phyloP scores from a whole-genome alignment of 108 stramenopile genomes.

The Pseudonitzschia delicatissima region DNA sequence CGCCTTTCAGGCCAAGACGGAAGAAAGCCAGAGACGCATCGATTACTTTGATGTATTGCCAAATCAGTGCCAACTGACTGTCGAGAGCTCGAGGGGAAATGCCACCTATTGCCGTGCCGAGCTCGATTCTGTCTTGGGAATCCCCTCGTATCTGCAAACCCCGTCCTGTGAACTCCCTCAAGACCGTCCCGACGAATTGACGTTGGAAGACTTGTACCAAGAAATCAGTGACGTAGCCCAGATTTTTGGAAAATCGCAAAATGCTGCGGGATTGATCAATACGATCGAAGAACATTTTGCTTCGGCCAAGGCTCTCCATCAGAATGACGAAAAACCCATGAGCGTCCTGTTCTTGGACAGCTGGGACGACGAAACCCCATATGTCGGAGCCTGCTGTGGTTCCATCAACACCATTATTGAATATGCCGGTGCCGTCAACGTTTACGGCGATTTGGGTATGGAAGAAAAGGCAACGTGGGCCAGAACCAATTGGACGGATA shows the following conservation, averaged over 20 bases:
- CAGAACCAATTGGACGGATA: not conserved
- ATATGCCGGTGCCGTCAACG: conserved; percentile 18
- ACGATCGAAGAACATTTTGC: conserved; percentile 18
- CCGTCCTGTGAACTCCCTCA: conserved; percentile 13
- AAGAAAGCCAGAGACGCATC: not conserved
- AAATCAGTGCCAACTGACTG: too few relatives aligned
- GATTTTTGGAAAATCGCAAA: conserved; percentile 13
- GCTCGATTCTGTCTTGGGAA: conserved; percentile 11
- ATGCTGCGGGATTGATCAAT: not conserved
- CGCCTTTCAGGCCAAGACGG: too few relatives aligned
- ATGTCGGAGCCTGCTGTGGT: conserved; percentile 28
- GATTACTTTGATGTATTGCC: not conserved
- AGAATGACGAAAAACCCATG: not conserved
- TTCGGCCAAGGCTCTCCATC: conserved; percentile 3
- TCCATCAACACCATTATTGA: conserved; percentile 15
- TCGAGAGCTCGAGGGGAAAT: not conserved
- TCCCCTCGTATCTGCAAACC: conserved; percentile 19
- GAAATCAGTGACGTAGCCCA: conserved; percentile 20
- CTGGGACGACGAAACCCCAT: conserved; percentile 20
- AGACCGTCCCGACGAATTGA: conserved; percentile 8
- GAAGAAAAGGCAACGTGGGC: conserved; percentile 19
- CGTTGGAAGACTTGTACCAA: conserved; percentile 2
- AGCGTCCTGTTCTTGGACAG: conserved; percentile 16
- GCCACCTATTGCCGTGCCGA: conserved; percentile 9
- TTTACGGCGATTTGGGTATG: conserved; percentile 11